These are phyloP conservation scores for Heterobasidion occidentale DNA, from an alignment of 1,284 basidiomycete species.

Conservation along the genomic window DNA sequence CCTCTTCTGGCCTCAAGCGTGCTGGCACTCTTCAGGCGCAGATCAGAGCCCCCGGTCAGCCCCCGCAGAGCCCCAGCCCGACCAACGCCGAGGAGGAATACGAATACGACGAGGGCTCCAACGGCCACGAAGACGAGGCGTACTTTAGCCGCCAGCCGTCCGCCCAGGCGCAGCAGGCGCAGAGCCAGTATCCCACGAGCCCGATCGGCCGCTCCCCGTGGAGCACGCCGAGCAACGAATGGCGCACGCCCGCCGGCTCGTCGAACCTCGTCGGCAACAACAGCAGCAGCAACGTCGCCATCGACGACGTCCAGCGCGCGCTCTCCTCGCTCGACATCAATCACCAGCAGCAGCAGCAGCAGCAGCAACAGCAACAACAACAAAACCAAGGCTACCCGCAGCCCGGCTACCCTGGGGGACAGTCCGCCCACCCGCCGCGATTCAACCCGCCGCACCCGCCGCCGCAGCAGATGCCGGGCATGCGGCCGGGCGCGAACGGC, in stretches of 20 bases:
- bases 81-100: conserved; percentile 53
- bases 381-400: conserved; percentile 16
- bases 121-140: conserved; percentile 49
- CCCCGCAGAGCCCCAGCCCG: conserved; percentile 31
- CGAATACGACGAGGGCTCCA: conserved; percentile 38
- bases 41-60: conserved; percentile 17
- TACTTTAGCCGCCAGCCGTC: conserved; percentile 26
- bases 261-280: conserved; percentile 3
- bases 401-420: conserved; percentile 34
- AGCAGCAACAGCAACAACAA: background rate
- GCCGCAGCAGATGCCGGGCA: conserved; percentile 32
- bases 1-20: conserved; percentile 51
- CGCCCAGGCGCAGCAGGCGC: conserved; percentile 15
- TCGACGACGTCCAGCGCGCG: conserved; percentile 72
- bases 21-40: conserved; percentile 61
- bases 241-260: conserved; percentile 40
- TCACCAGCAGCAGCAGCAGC: conserved; percentile 2
- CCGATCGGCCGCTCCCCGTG: conserved; percentile 61
- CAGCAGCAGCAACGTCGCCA: conserved; percentile 28
- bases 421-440: conserved; percentile 50
- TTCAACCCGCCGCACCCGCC: conserved; percentile 52
- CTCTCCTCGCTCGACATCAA: conserved; percentile 58
- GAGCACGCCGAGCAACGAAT: conserved; percentile 45
- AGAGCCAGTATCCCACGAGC: conserved; percentile 41
- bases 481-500: conserved; percentile 29